These are phyloP conservation scores for Fusarium praegraminearum DNA, from an alignment of 2,329 filamentous ascomycete species.

Conservation along the genomic window DNA sequence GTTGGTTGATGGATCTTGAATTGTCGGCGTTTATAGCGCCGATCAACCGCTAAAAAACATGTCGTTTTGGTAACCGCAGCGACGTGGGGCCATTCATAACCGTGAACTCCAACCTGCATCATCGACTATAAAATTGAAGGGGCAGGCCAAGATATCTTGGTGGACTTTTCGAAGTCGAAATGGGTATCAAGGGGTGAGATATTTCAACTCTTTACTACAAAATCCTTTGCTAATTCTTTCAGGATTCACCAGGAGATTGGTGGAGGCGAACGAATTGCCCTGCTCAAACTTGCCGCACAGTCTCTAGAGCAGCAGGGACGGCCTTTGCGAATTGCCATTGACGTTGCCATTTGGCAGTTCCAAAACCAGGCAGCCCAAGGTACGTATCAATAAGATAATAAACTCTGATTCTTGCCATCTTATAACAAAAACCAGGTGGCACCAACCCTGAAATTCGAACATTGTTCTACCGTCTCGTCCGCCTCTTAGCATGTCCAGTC, in stretches of 20 bases:
- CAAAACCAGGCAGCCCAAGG: constrained; percentile 87
- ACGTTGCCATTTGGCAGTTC: constrained; percentile 97
- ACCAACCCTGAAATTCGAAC: constrained; percentile 91
- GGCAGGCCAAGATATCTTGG: constrained; percentile 13
- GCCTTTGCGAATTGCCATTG: constrained; percentile 88
- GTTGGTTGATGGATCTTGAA: constrained; percentile 38
- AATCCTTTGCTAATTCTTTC: constrained; percentile 6
- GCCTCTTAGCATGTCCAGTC: constrained; percentile 80
- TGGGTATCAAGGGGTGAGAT: constrained; percentile 75
- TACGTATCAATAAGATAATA: constrained; percentile 41
- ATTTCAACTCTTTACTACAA: accelerated
- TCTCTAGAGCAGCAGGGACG: constrained; percentile 77
- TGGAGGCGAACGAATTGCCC: constrained; percentile 79
- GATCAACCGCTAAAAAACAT: constrained; percentile 49
- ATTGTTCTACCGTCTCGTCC: constrained; percentile 89
- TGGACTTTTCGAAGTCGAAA: constrained; percentile 48
- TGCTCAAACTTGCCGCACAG: constrained; percentile 84
- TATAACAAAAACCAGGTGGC: constrained; percentile 67
- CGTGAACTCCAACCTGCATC: constrained; percentile 39
- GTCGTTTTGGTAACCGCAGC: constrained; percentile 47
- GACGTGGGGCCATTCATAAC: constrained; percentile 45
- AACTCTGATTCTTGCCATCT: neutral
- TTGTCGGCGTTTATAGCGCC: constrained; percentile 46
- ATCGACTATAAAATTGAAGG: constrained; percentile 23
- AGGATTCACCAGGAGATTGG: constrained; percentile 95